Conservation (phyloP, 164 flowering plant species). For the Saururus chinensis region DNA sequence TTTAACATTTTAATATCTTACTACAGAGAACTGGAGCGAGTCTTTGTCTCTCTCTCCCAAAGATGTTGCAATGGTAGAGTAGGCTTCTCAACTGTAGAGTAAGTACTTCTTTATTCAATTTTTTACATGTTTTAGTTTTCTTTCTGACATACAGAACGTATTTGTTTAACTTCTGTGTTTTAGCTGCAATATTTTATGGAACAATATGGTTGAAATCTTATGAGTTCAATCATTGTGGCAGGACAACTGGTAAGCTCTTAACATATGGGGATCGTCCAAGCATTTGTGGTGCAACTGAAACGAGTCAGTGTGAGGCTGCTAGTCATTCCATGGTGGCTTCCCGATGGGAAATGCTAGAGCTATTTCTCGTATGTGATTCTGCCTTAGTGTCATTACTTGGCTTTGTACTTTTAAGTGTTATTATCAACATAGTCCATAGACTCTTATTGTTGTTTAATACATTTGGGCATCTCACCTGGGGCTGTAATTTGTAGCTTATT, state of each 20-base stretch:
- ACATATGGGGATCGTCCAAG: constrained; percentile 38
- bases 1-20: background rate
- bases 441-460: background rate
- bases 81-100: constrained; percentile 33
- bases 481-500: no score
- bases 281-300: constrained; percentile 27
- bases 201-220: no score
- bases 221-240: constrained; percentile 18
- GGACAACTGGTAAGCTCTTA: constrained; percentile 36
- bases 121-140: background rate
- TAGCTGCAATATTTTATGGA: no score
- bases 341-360: constrained; percentile 79
- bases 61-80: constrained; percentile 56
- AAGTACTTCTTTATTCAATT: constrained; percentile 6
- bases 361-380: constrained; percentile 67
- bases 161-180: no score
- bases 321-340: constrained; percentile 26
- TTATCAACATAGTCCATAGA: background rate
- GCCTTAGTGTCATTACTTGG: background rate
- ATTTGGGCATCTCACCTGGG: no score
- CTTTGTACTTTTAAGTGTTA: background rate
- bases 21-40: constrained; percentile 70
- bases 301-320: constrained; percentile 11
- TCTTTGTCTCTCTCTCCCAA: constrained; percentile 55
- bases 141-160: no score